A percentile compares a stretch with the other conserved stretches of the same genome.
These are phyloP conservation scores for Debaryomyces singareniensis DNA, from an alignment of 1,139 yeast species.

Conservation along the genomic window DNA sequence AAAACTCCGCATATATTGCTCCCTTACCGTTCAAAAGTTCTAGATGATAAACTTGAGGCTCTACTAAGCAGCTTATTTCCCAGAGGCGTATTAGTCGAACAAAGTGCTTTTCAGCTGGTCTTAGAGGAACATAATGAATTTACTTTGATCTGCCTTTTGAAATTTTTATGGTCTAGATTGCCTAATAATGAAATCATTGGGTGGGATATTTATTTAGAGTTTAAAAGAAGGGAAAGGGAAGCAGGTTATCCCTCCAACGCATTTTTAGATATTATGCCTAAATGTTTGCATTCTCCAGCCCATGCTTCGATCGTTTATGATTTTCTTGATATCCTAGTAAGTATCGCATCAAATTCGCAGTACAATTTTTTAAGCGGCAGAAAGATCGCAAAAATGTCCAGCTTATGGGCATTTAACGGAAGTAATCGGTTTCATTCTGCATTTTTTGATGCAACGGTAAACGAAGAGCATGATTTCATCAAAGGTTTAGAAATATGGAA, in stretches of 20 bases:
- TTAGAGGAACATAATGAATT: constrained; percentile 51
- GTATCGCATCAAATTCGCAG: constrained; percentile 78
- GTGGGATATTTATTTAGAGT: constrained; percentile 76
- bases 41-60: constrained; percentile 47
- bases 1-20: constrained; percentile 59
- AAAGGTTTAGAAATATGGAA: constrained; percentile 77
- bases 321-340: constrained; percentile 72
- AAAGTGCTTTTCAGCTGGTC: constrained; percentile 25
- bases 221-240: constrained; percentile 58
- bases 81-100: constrained; percentile 41
- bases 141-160: constrained; percentile 66
- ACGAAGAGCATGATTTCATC: constrained; percentile 41
- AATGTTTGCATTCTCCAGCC: constrained; percentile 73
- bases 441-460: constrained; percentile 37
- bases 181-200: constrained; percentile 79
- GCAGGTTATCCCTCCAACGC: constrained; percentile 65
- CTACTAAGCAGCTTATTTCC: constrained; percentile 52
- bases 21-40: constrained; percentile 64
- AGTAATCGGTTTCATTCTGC: constrained; percentile 18
- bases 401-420: constrained; percentile 77
- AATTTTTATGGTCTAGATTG: constrained; percentile 80
- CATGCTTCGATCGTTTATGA: constrained; percentile 89
- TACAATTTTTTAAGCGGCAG: constrained; percentile 75
- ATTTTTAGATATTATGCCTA: constrained; percentile 76
- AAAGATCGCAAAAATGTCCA: constrained; percentile 75